These are phyloP conservation scores for Hymenoscyphus fructigenus DNA, from an alignment of 2,329 filamentous ascomycete genomes.

Conservation along the genomic window DNA sequence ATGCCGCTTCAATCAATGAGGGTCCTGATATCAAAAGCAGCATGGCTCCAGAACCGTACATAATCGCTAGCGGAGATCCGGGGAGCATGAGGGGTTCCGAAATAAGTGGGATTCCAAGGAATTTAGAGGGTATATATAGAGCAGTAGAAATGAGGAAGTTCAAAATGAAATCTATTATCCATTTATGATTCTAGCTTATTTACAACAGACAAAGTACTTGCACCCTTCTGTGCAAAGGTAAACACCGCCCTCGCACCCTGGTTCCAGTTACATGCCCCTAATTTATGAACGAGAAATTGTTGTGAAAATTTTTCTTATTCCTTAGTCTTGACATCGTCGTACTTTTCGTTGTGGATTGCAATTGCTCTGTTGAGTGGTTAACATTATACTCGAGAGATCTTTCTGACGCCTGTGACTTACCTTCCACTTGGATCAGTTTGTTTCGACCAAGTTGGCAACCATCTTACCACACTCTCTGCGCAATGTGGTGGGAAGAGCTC, in stretches of 20 bases:
- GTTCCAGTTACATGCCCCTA: background rate
- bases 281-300: background rate
- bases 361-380: slow-evolving; percentile 61
- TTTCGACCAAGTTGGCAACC: slow-evolving; percentile 96
- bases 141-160: too few species aligned
- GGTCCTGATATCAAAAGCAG: background rate
- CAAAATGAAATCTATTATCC: background rate
- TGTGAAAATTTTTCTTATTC: slow-evolving; percentile 1
- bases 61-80: background rate
- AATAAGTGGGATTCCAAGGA: background rate
- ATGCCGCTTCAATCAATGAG: background rate
- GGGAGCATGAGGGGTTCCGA: background rate
- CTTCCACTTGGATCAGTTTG: slow-evolving; percentile 89
- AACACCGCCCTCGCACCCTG: background rate
- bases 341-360: slow-evolving; percentile 72
- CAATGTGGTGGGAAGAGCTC: slow-evolving; percentile 95
- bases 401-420: slow-evolving; percentile 22
- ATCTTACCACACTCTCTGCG: slow-evolving; percentile 90
- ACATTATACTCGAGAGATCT: background rate
- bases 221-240: background rate
- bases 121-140: background rate
- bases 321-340: slow-evolving; percentile 45
- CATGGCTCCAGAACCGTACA: background rate
- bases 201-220: background rate
- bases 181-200: background rate